Conservation (phyloP, 2,329 filamentous ascomycete species). For the Aspergillus intermedius region DNA sequence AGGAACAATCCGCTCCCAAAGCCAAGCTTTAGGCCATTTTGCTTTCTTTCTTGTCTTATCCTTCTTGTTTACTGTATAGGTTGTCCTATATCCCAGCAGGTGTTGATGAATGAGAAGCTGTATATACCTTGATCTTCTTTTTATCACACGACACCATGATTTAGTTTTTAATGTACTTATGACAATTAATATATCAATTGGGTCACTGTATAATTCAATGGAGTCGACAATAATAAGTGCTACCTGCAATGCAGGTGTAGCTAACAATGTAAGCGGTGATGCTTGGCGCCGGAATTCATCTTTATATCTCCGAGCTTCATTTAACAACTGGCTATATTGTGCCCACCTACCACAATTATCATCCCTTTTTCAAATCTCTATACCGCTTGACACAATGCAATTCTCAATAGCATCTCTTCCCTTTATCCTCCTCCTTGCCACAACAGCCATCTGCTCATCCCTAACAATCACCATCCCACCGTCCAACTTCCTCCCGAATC, state of each 20-base stretch:
- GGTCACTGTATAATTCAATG: too few relatives aligned
- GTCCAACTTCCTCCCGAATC: constrained; percentile 40
- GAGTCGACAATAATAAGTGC: too few relatives aligned
- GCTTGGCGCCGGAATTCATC: not conserved
- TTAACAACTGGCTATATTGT: not conserved
- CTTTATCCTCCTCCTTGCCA: constrained; percentile 12
- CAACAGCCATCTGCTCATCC: constrained; percentile 18
- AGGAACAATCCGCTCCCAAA: constrained; percentile 30
- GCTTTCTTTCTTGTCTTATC: not conserved
- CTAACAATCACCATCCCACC: constrained; percentile 35
- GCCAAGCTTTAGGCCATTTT: constrained; percentile 32
- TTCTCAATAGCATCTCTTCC: constrained; percentile 5
- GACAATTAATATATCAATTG: too few relatives aligned
- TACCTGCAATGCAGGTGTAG: too few relatives aligned
- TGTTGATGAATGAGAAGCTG: not conserved
- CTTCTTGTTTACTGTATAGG: constrained; percentile 4
- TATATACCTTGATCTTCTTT: not conserved
- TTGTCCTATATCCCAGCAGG: not conserved
- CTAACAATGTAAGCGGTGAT: not conserved
- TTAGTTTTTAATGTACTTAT: not conserved
- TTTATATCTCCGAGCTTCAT: not conserved
- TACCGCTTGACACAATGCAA: constrained; percentile 8
- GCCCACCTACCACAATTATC: not conserved
- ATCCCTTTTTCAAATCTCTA: too few relatives aligned
- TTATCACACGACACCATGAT: not conserved